phyloP scores from a whole-genome alignment of 1,284 basidiomycete species.

The Leccinum brunneo-olivaceum region DNA sequence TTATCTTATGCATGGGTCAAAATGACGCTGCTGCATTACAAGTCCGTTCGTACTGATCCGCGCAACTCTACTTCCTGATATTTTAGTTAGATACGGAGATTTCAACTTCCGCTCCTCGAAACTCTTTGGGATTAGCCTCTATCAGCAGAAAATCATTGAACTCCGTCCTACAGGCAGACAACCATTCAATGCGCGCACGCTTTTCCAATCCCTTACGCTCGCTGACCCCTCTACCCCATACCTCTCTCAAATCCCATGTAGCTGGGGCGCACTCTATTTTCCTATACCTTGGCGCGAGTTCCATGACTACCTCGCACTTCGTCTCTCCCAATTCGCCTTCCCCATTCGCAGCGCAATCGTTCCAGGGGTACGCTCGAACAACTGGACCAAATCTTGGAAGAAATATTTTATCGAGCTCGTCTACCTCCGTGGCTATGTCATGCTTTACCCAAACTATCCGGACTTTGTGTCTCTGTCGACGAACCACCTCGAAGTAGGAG shows the following conservation, averaged over 20 bases:
- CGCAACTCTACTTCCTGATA: constrained; percentile 5
- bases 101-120: constrained; percentile 33
- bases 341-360: constrained; percentile 48
- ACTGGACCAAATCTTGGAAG: constrained; percentile 79
- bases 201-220: constrained; percentile 44
- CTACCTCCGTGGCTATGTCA: constrained; percentile 72
- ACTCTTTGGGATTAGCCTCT: constrained; percentile 75
- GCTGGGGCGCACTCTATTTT: constrained; percentile 87
- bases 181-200: constrained; percentile 55
- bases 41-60: constrained; percentile 37
- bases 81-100: constrained; percentile 48
- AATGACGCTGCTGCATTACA: constrained; percentile 65
- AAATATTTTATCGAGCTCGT: constrained; percentile 81
- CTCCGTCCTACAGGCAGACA: constrained; percentile 61
- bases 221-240: constrained; percentile 56
- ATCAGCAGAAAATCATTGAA: constrained; percentile 77
- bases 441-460: constrained; percentile 80
- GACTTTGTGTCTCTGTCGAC: constrained; percentile 70
- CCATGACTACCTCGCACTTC: constrained; percentile 62
- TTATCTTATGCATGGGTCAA: constrained; percentile 81
- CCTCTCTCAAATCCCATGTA: constrained; percentile 78
- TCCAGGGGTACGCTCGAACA: constrained; percentile 68
- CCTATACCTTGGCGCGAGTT: constrained; percentile 82
- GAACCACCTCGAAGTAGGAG: constrained; percentile 77
- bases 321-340: constrained; percentile 48